Conservation (phyloP, 345 rosid genomes). For the Populus simonii region DNA sequence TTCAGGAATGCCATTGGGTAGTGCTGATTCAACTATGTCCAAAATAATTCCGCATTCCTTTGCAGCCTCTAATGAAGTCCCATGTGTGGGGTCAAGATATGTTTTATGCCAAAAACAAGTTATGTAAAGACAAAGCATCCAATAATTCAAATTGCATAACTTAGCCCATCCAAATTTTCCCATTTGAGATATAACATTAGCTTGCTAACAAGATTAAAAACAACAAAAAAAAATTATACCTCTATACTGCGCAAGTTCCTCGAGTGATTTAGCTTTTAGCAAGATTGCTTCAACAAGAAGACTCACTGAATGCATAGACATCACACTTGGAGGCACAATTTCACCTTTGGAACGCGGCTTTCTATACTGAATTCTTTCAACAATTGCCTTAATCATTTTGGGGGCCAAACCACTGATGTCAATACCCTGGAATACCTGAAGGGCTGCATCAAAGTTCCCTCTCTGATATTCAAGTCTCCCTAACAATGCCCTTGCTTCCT, state of each 20-base stretch:
- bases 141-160: not conserved
- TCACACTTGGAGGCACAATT: slow-evolving; percentile 38
- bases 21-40: slow-evolving; percentile 67
- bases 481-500: slow-evolving; percentile 97
- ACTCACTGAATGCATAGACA: slow-evolving; percentile 93
- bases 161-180: not conserved
- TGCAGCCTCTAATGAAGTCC: slow-evolving; percentile 68
- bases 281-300: slow-evolving; percentile 83
- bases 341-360: slow-evolving; percentile 56
- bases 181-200: not conserved
- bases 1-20: slow-evolving; percentile 66
- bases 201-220: not conserved
- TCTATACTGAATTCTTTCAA: slow-evolving; percentile 50
- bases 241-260: slow-evolving; percentile 56
- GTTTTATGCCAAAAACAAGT: not conserved
- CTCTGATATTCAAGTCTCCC: slow-evolving; percentile 92
- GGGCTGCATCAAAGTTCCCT: slow-evolving; percentile 91
- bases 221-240: slow-evolving; percentile 35
- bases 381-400: slow-evolving; percentile 64
- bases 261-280: slow-evolving; percentile 83
- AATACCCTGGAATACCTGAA: slow-evolving; percentile 92
- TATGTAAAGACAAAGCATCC: not conserved
- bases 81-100: not conserved
- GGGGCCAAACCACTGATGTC: slow-evolving; percentile 63
- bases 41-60: slow-evolving; percentile 75